Evolutionary conservation across 495 filamentous ascomycete species (phyloP).

Genomic region (Monascus purpureus): DNA sequence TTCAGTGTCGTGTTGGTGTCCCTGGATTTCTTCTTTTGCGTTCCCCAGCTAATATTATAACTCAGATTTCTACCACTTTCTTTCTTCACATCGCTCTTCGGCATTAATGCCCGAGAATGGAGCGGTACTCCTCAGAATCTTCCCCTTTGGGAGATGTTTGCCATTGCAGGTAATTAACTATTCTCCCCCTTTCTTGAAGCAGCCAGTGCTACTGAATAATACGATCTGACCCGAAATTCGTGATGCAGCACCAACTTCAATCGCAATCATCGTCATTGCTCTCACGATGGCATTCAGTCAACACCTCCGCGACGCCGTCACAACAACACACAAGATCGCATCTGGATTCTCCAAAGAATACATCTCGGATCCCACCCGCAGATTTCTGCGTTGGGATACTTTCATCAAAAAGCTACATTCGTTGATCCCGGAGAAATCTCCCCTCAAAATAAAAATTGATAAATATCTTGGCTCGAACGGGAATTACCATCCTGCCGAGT

Average conservation of each 20-base stretch:
- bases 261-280: slow-evolving; percentile 28
- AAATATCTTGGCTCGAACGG: no score
- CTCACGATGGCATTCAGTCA: slow-evolving; percentile 31
- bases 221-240: not conserved
- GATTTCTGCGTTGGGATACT: slow-evolving; percentile 6
- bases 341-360: slow-evolving; percentile 14
- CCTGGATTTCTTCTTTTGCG: slow-evolving; percentile 37
- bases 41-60: slow-evolving; percentile 45
- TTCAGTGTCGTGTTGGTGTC: slow-evolving; percentile 51
- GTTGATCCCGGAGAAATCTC: no score
- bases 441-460: no score
- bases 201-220: not conserved
- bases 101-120: slow-evolving; percentile 54
- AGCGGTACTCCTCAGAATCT: slow-evolving; percentile 24
- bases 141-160: slow-evolving; percentile 18
- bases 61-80: slow-evolving; percentile 48
- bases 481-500: no score
- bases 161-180: slow-evolving; percentile 24
- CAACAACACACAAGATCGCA: slow-evolving; percentile 13
- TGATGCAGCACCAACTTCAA: slow-evolving; percentile 17
- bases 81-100: slow-evolving; percentile 55
- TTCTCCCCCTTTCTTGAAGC: not conserved
- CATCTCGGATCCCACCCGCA: slow-evolving; percentile 7
- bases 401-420: not conserved
- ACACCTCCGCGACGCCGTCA: slow-evolving; percentile 17